Percentiles rank a stretch among this genome's conserved stretches.
Conservation (phyloP, 164 flowering plant genomes). For the Brasenia schreberi region DNA sequence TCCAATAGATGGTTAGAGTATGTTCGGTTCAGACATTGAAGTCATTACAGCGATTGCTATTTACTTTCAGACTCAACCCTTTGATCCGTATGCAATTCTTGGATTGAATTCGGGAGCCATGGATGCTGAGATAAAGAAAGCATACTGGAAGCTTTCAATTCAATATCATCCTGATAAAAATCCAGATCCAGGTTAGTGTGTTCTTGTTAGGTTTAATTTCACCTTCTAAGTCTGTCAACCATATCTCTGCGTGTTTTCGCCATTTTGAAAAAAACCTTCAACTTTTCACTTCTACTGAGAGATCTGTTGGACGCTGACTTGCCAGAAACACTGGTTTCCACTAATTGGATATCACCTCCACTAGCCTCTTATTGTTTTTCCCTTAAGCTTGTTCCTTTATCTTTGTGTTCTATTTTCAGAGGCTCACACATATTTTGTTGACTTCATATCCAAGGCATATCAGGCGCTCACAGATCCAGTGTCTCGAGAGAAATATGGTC, state of each 20-base stretch:
- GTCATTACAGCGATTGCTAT: background rate
- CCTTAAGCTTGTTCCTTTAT: background rate
- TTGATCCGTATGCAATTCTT: conserved; percentile 85
- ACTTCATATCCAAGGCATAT: conserved; percentile 90
- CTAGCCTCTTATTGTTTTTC: no score
- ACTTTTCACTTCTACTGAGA: no score
- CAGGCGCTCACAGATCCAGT: conserved; percentile 93
- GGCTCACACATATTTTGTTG: conserved; percentile 87
- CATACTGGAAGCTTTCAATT: no score
- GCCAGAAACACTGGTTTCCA: no score
- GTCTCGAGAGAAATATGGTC: conserved; percentile 95
- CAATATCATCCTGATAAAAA: no score
- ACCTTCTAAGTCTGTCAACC: conserved; percentile 5
- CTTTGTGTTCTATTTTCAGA: conserved; percentile 28
- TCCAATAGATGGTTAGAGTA: no score
- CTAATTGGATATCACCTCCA: no score
- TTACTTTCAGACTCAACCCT: conserved; percentile 46
- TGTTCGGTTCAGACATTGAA: background rate
- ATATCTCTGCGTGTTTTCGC: no score
- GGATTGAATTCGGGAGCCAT: conserved; percentile 77
- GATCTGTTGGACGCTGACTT: no score
- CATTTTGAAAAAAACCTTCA: no score
- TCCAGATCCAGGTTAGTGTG: conserved; percentile 75
- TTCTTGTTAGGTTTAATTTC: background rate
- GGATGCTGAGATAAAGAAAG: no score